These are phyloP conservation scores for Glomus cerebriforme DNA, from an alignment of 192 early-diverging fungal species.

Conservation along the genomic window DNA sequence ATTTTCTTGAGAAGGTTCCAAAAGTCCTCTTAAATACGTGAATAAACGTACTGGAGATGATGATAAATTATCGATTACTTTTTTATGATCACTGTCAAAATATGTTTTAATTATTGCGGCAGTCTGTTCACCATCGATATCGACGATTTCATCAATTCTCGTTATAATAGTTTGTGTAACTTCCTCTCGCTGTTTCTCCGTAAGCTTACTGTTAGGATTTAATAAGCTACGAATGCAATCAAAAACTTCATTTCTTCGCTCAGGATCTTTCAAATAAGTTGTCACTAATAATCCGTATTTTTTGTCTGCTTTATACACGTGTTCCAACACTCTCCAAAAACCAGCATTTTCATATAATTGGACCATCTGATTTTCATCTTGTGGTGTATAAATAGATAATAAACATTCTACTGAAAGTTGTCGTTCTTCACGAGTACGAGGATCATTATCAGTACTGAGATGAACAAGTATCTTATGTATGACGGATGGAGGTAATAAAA, in stretches of 20 bases:
- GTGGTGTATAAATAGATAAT: slow-evolving; percentile 55
- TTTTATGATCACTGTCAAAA: slow-evolving; percentile 56
- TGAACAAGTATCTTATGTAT: slow-evolving; percentile 52
- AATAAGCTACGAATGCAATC: slow-evolving; percentile 54
- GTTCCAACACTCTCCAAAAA: slow-evolving; percentile 59
- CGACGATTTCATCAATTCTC: slow-evolving; percentile 58
- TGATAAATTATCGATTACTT: slow-evolving; percentile 44
- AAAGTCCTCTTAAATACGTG: slow-evolving; percentile 56
- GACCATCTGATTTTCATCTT: slow-evolving; percentile 54
- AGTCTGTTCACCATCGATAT: slow-evolving; percentile 60
- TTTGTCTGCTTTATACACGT: slow-evolving; percentile 56
- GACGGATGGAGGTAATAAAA: slow-evolving; percentile 56
- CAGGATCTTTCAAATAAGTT: slow-evolving; percentile 57
- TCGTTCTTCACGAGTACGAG: slow-evolving; percentile 51
- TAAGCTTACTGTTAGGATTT: slow-evolving; percentile 38
- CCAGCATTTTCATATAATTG: slow-evolving; percentile 55
- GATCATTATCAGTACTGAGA: slow-evolving; percentile 49
- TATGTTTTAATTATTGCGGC: slow-evolving; percentile 54
- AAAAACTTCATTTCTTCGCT: slow-evolving; percentile 49
- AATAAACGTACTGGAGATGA: slow-evolving; percentile 51
- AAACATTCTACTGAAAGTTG: slow-evolving; percentile 56
- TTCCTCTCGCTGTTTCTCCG: slow-evolving; percentile 49
- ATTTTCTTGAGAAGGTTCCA: slow-evolving; percentile 44
- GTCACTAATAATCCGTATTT: slow-evolving; percentile 57
- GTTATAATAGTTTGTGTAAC: slow-evolving; percentile 51